Conservation (phyloP, 371 early-diverging fungal species). For the Mortierella sp. region DNA sequence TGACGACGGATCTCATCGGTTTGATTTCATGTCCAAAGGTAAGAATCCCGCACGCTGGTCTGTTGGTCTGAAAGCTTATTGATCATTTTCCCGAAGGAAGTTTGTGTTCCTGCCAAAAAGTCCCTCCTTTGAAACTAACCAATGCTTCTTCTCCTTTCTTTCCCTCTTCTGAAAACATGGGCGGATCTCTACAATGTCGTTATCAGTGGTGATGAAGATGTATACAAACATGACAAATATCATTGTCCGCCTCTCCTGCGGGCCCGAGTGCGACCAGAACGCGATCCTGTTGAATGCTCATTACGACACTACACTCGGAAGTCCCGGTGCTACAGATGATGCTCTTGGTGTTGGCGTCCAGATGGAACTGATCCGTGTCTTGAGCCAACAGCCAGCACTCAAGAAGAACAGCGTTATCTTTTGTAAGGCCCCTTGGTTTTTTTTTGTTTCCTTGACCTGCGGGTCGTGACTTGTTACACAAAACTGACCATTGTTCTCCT, state of each 20-base stretch:
- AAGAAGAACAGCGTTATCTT: constrained; percentile 69
- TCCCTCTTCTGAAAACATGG: not conserved
- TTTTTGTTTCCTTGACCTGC: not conserved
- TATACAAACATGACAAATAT: constrained; percentile 81
- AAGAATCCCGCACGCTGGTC: constrained; percentile 7
- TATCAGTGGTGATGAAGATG: constrained; percentile 69
- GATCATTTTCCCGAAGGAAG: not conserved
- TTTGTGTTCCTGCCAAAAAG: not conserved
- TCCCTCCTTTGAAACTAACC: not conserved
- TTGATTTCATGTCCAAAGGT: constrained; percentile 80
- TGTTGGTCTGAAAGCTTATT: not conserved
- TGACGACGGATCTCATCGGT: constrained; percentile 73
- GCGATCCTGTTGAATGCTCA: constrained; percentile 79
- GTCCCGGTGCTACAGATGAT: constrained; percentile 76
- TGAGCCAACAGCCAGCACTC: constrained; percentile 60
- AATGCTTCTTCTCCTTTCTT: not conserved
- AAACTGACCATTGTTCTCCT: not conserved
- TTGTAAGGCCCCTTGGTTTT: constrained; percentile 59
- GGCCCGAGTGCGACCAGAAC: constrained; percentile 69
- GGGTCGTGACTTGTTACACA: no score
- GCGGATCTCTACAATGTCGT: no score
- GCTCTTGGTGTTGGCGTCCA: constrained; percentile 77
- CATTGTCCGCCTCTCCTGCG: constrained; percentile 77
- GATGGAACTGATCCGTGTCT: constrained; percentile 76
- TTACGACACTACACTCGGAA: constrained; percentile 73